phyloP scores from a whole-genome alignment of 2,329 filamentous ascomycete genomes.

The Lachnellula hyalina region DNA sequence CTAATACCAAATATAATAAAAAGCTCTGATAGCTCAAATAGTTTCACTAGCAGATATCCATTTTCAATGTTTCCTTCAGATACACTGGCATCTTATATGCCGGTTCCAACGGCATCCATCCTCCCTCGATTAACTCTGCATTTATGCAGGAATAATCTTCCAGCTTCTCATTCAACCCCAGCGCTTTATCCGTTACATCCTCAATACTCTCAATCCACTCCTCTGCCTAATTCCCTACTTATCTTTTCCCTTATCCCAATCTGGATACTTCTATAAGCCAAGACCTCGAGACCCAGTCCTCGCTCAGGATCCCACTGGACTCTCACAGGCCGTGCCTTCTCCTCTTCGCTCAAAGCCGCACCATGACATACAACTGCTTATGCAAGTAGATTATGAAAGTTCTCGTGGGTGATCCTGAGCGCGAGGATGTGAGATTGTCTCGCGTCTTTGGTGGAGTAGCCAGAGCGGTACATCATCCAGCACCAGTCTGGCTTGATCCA shows the following conservation, averaged over 20 bases:
- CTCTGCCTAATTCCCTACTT: slow-evolving; percentile 40
- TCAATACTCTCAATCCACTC: slow-evolving; percentile 50
- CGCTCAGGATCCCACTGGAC: slow-evolving; percentile 63
- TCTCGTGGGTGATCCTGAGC: slow-evolving; percentile 45
- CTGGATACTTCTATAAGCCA: slow-evolving; percentile 53
- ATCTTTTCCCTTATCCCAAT: slow-evolving; percentile 50
- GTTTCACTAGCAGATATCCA: slow-evolving; percentile 19
- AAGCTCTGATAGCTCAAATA: too few relatives aligned
- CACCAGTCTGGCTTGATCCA: slow-evolving; percentile 61
- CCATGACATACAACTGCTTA: slow-evolving; percentile 31
- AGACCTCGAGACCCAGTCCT: slow-evolving; percentile 37
- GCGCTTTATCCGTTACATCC: slow-evolving; percentile 40
- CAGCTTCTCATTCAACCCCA: slow-evolving; percentile 38
- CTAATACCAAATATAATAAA: too few relatives aligned
- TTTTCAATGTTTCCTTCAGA: slow-evolving; percentile 31
- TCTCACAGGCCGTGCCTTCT: slow-evolving; percentile 37
- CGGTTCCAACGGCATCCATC: slow-evolving; percentile 41
- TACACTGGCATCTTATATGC: slow-evolving; percentile 38
- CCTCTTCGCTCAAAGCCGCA: slow-evolving; percentile 19
- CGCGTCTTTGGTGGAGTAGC: slow-evolving; percentile 53
- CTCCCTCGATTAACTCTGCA: slow-evolving; percentile 33
- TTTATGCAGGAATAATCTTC: slow-evolving; percentile 34
- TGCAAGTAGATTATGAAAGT: slow-evolving; percentile 45
- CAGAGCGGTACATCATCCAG: slow-evolving; percentile 58
- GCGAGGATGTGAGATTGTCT: slow-evolving; percentile 53